Evolutionary conservation across 2,329 filamentous ascomycete genomes (phyloP).

Genomic region (Microdochium trichocladiopsis): DNA sequence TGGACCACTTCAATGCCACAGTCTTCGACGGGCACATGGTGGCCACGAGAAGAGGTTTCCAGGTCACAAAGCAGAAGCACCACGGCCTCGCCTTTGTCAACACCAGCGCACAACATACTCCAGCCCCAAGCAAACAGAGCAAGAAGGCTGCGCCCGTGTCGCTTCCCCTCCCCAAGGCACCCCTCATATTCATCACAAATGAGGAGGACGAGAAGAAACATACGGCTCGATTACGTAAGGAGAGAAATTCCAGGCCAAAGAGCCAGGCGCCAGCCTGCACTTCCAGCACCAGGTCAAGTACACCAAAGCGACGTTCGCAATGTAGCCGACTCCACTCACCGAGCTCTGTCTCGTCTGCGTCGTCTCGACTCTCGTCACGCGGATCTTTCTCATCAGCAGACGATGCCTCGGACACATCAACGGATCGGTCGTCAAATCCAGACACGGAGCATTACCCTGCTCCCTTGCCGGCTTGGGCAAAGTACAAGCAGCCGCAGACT

Average conservation of each 20-base stretch:
- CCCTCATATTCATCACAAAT: conserved; percentile 7
- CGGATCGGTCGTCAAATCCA: background rate
- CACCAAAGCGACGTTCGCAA: background rate
- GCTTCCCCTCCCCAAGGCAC: conserved; percentile 1
- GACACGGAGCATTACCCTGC: background rate
- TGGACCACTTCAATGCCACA: conserved; percentile 32
- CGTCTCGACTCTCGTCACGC: background rate
- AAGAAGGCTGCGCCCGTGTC: background rate
- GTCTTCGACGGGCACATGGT: conserved; percentile 27
- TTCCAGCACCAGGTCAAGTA: background rate
- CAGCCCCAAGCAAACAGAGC: background rate
- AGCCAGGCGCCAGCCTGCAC: background rate
- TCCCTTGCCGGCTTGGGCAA: conserved; percentile 7
- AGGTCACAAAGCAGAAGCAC: conserved; percentile 31
- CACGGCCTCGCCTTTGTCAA: conserved; percentile 32
- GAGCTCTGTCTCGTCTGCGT: background rate
- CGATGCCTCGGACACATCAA: background rate
- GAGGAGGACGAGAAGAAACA: conserved; percentile 1
- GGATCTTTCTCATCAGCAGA: background rate
- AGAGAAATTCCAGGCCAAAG: background rate
- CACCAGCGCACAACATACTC: conserved; percentile 4
- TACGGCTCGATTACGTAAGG: background rate
- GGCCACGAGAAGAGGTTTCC: conserved; percentile 28
- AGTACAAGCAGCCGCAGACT: conserved; percentile 3
- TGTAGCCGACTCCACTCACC: background rate